Evolutionary conservation across 1,139 yeast species (phyloP).

Genomic region (Pichia sp.): DNA sequence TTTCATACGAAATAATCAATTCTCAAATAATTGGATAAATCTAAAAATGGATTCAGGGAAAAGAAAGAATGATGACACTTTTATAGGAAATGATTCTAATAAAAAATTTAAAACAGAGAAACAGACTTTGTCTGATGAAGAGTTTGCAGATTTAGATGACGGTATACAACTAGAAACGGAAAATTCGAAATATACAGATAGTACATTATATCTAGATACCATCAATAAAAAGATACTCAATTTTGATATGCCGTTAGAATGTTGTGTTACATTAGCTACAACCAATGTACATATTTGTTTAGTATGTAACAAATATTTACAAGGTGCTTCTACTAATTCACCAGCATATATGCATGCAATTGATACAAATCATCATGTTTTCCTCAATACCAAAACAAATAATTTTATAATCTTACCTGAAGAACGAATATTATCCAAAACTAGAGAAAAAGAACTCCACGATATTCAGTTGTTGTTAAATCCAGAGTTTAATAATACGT

Average conservation of each 20-base stretch:
- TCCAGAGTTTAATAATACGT: conserved; percentile 42
- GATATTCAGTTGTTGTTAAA: conserved; percentile 49
- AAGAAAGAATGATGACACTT: too few relatives aligned
- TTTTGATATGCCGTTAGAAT: conserved; percentile 64
- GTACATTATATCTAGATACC: conserved; percentile 43
- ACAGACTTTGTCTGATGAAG: too few relatives aligned
- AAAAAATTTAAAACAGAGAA: too few relatives aligned
- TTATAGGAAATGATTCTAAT: too few relatives aligned
- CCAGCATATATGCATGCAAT: conserved; percentile 68
- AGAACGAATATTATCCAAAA: conserved; percentile 35
- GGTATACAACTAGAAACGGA: background rate
- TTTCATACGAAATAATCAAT: too few relatives aligned
- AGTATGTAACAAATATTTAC: conserved; percentile 66
- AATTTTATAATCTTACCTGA: conserved; percentile 60
- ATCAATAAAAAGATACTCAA: conserved; percentile 51
- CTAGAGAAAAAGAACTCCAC: conserved; percentile 32
- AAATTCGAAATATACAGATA: conserved; percentile 5
- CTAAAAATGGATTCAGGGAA: too few relatives aligned
- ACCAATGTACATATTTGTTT: conserved; percentile 67
- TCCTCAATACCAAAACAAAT: conserved; percentile 44
- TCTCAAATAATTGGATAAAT: too few relatives aligned
- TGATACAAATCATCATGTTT: conserved; percentile 57
- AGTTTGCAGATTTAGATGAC: conserved; percentile 14
- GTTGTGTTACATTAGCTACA: conserved; percentile 56
- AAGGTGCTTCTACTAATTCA: conserved; percentile 57